Base-by-base conservation (phyloP, 2,329 filamentous ascomycete species). In the Capronia americana region DNA sequence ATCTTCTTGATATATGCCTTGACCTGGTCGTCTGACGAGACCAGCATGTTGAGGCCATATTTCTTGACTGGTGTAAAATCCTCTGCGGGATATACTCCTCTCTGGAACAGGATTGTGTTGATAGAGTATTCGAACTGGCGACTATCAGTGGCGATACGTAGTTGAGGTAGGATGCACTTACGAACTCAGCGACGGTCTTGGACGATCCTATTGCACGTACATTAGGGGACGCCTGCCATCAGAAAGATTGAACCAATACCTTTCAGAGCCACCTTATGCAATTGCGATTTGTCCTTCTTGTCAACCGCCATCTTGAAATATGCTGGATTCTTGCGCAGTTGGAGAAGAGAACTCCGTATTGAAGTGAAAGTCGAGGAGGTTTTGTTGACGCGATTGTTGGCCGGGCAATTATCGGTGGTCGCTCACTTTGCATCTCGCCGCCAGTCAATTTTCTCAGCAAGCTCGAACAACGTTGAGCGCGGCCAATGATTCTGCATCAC, bases 1-100 rank as follows among this genome's bases (percentile, higher is more conserved):
- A 99, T 98, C 81, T 96, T 97, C 80, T 97, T 97, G 84, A 99
- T 96, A 81, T 99, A 99, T 34, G 93, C 92, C 80, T 97, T 96
- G 77, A 99, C 95, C 81, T 99, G 94, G 82, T 98, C 95, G 78
- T 99, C 95, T 70, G 93, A 88, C 34, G 94, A 96, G 59, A 98
- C 93, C 74, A 97, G 91, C 93, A 97, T 97, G 75, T 97, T 98
- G 75, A 99, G 87, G 74, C 95, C 95, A 90, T 99, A 99, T 82
- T 99, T 99, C 83, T 99, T 99, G 75, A 99, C 93, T 12, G 93
- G 90, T 72, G 91, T 92, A 77, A 99, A 99, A 82, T 99, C 95
- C 76, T 99, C 95, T 60, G 95, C 92, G 28, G 95, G 95, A 79
- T 99, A 90, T 7, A 90, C 87, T 53, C 87, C 87, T 75, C 87